Percentiles rank a stretch among this genome's conserved stretches.
These are phyloP conservation scores for Umbellularia californica DNA, from an alignment of 164 flowering plant genomes.

Conservation along the genomic window DNA sequence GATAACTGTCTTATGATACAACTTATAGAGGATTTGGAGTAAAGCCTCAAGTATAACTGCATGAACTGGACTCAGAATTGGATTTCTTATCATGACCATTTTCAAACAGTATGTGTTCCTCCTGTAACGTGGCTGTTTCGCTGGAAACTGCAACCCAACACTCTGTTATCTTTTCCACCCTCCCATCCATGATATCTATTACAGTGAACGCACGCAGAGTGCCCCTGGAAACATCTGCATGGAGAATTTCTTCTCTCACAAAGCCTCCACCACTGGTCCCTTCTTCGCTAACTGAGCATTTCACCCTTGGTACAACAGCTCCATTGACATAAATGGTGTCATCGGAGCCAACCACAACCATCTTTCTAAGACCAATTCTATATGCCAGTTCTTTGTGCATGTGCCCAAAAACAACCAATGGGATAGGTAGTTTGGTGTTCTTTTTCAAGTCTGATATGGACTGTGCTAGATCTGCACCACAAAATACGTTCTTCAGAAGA, in stretches of 20 bases:
- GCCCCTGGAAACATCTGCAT: conserved; percentile 18
- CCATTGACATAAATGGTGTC: conserved; percentile 66
- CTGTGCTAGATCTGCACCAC: conserved; percentile 64
- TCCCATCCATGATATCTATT: conserved; percentile 55
- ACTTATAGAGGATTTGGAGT: not conserved
- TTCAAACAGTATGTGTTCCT: conserved; percentile 46
- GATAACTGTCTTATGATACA: not conserved
- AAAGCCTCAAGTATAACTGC: not conserved
- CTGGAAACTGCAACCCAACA: conserved; percentile 75
- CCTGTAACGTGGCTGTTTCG: conserved; percentile 35
- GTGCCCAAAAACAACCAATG: conserved; percentile 85
- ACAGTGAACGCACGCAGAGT: conserved; percentile 62
- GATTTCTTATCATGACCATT: not conserved
- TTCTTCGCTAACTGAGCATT: conserved; percentile 19
- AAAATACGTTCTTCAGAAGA: not conserved
- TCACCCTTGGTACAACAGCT: conserved; percentile 79
- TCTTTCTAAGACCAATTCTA: conserved; percentile 58
- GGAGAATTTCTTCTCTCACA: conserved; percentile 6
- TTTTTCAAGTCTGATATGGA: conserved; percentile 59
- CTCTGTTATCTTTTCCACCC: conserved; percentile 53
- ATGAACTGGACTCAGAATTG: conserved; percentile 8
- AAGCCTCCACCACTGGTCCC: conserved; percentile 15
- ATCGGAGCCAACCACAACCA: conserved; percentile 59
- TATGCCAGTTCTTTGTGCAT: conserved; percentile 82
- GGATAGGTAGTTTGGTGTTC: conserved; percentile 34